Percentiles rank a stretch among this genome's conserved stretches.
Conservation (phyloP, 306 rosid genomes). For the Senna siamea region DNA sequence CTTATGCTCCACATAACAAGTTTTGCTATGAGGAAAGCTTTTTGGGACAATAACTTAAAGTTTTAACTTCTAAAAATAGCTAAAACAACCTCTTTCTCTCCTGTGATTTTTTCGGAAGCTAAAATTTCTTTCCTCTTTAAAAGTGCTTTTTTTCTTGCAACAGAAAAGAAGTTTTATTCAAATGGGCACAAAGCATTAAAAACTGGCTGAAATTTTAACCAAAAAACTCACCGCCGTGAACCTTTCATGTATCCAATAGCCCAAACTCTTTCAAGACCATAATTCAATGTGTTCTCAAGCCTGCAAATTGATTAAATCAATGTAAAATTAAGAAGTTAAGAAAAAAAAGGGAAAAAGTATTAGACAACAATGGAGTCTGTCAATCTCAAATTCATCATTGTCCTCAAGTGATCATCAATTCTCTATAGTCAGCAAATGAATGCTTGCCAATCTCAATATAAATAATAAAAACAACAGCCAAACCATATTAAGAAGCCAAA, state of each 20-base stretch:
- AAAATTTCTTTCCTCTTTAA: background rate
- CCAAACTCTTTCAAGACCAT: conserved; percentile 99
- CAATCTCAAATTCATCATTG: conserved; percentile 25
- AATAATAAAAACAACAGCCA: background rate
- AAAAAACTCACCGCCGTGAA: conserved; percentile 82
- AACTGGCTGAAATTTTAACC: background rate
- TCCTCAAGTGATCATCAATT: conserved; percentile 34
- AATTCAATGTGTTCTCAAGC: conserved; percentile 97
- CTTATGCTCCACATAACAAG: no score
- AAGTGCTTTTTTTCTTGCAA: background rate
- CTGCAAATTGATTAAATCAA: conserved; percentile 53
- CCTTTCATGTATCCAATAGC: conserved; percentile 97
- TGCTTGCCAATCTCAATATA: conserved; percentile 2
- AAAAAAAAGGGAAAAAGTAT: conserved; percentile 3
- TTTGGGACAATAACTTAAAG: background rate
- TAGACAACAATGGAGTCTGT: conserved; percentile 21
- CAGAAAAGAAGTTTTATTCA: background rate
- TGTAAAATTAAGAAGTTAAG: background rate
- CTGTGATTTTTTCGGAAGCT: background rate
- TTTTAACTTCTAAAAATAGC: background rate
- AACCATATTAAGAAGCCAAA: conserved; percentile 17
- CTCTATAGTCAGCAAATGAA: conserved; percentile 18
- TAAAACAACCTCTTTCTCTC: background rate
- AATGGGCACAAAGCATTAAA: background rate
- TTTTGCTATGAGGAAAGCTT: background rate